Evolutionary conservation across 2,329 filamentous ascomycete species (phyloP), one percentile per base, ranked within the genome.

Genomic region (Diaporthe australafricana): DNA sequence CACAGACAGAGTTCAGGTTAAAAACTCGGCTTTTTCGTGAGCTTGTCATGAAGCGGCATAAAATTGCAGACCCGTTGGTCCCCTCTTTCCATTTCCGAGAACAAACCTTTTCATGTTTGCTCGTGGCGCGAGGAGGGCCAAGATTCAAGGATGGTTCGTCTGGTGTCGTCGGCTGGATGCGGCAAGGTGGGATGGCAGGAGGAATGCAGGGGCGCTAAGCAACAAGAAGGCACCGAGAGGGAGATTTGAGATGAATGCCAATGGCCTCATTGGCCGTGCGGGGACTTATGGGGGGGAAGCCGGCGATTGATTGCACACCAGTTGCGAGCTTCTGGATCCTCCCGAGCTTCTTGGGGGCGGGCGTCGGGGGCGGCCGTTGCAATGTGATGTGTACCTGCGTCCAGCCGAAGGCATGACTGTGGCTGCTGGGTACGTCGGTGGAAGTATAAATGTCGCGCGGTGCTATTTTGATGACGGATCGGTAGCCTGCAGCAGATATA

Each of bases 331-430:
- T 47, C 40, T 62, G 20, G 17, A 32, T 62, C 40, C 11, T 22
- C 25, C 27, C 27, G 40, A 32, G 35, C 38, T 25, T 35, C 60
- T 30, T 22, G 66, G 50, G n/a, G n/a, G n/a, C n/a, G n/a, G n/a
- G n/a, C n/a, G n/a, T n/a, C n/a, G n/a, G n/a, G n/a, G 9, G 20
- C 32, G 53, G 66, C 30, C 52, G 27, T 32, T 47, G 66, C 40
- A 48, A 30, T 32, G 50, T 57, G 38, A 32, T 47, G 25, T 45
- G 67, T 60, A 69, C 67, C 67, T 69, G 67, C 67, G 42, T 60
- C 67, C 45, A 60, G 42, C 67, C 67, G 53, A 50, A 25, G 67
- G 35, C n/a, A 25, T 35, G 30, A 60, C 30, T 60, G n/a, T 35
- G 38, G 14, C 25, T 5, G 32, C 32, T n/a, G n/a, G n/a, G n/a